A percentile compares a stretch with the other conserved stretches of the same genome.
phyloP scores from a whole-genome alignment of 2,329 filamentous ascomycete genomes.

The Diaporthe vexans region DNA sequence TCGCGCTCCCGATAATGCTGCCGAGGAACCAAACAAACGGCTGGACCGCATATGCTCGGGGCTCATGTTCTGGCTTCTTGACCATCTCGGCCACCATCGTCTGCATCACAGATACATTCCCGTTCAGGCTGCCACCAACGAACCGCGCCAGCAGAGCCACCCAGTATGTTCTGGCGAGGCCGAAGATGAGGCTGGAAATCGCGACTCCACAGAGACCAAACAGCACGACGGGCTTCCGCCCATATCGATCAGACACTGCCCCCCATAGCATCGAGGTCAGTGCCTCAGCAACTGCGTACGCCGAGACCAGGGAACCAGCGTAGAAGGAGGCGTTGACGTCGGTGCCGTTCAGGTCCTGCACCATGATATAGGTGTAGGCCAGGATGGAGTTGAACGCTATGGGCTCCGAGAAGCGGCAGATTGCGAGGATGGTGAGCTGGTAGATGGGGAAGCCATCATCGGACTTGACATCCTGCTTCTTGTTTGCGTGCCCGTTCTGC shows the following conservation, averaged over 20 bases:
- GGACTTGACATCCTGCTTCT: not conserved
- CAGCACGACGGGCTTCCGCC: conserved; percentile 51
- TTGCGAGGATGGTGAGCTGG: conserved; percentile 60
- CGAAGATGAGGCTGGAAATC: conserved; percentile 58
- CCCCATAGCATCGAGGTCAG: conserved; percentile 59
- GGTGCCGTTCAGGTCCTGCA: conserved; percentile 54
- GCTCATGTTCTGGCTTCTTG: conserved; percentile 57
- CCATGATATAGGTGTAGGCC: conserved; percentile 60
- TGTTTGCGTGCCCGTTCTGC: conserved; percentile 4
- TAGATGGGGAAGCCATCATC: conserved; percentile 55
- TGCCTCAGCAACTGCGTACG: conserved; percentile 59
- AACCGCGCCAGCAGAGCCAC: conserved; percentile 57
- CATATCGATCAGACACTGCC: conserved; percentile 56
- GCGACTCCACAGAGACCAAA: conserved; percentile 51
- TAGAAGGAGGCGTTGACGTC: conserved; percentile 62
- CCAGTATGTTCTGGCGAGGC: conserved; percentile 57
- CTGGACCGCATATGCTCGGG: conserved; percentile 40
- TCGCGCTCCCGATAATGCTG: conserved; percentile 40
- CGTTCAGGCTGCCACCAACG: conserved; percentile 56
- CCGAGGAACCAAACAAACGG: conserved; percentile 42
- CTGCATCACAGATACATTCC: conserved; percentile 58
- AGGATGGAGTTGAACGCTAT: conserved; percentile 62
- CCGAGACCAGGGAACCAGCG: conserved; percentile 62
- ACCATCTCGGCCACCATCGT: conserved; percentile 60
- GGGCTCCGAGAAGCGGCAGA: conserved; percentile 61